A percentile compares a stretch with the other conserved stretches of the same genome.
Evolutionary conservation across 495 filamentous ascomycete genomes (phyloP).

Genomic region (Neurospora hispaniola): DNA sequence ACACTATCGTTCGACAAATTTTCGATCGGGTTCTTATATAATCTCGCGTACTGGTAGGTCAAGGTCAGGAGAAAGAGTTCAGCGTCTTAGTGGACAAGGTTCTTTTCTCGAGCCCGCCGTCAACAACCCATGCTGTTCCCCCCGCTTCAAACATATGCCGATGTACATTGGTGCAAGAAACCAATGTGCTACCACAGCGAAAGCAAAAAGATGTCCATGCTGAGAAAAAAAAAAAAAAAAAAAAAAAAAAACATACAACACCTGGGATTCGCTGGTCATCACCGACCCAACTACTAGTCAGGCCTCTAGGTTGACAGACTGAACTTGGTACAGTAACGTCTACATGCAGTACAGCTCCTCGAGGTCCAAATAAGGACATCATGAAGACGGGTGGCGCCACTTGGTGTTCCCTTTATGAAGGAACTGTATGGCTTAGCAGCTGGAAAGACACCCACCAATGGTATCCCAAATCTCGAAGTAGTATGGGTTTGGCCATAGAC

Average conservation of each 20-base stretch:
- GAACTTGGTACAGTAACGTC: too few species aligned
- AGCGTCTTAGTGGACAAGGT: too few species aligned
- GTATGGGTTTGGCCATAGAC: not conserved
- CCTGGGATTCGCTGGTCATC: constrained; percentile 31
- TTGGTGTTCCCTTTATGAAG: not conserved
- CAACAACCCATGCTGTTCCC: too few species aligned
- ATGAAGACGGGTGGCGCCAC: not conserved
- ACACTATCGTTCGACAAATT: too few species aligned
- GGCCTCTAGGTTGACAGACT: too few species aligned
- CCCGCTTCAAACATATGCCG: too few species aligned
- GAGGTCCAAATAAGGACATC: not conserved
- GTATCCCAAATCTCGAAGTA: not conserved
- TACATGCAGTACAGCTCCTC: not conserved
- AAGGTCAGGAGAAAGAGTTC: too few species aligned
- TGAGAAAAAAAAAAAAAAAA: constrained; percentile 20
- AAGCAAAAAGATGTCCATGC: not conserved
- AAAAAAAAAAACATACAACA: constrained; percentile 25
- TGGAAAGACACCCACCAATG: not conserved
- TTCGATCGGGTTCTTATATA: too few species aligned
- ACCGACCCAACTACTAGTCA: constrained; percentile 27
- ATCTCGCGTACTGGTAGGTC: too few species aligned
- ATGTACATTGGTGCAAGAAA: too few species aligned
- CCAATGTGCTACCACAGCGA: too few species aligned
- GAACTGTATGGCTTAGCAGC: not conserved
- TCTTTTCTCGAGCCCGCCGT: too few species aligned